Base-by-base conservation (phyloP, 306 rosid species). In the Ammopiptanthus mongolicus region DNA sequence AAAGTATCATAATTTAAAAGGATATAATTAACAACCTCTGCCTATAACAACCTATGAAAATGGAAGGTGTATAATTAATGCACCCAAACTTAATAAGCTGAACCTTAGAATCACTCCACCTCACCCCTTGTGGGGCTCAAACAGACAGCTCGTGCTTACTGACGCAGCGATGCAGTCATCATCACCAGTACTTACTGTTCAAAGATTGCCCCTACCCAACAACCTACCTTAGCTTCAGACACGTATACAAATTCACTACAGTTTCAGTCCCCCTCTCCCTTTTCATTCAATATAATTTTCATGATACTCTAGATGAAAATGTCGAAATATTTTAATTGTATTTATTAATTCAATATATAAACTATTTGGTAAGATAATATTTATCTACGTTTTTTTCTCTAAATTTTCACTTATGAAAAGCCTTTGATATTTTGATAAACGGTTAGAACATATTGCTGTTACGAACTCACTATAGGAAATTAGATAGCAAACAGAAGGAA, bases 101-200 rank as follows among this genome's bases (percentile, higher is more conserved):
- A 1, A 25, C 28, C 28, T 2, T 25, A 3, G 28, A n/a, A n/a
- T n/a, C n/a, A n/a, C n/a, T n/a, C n/a, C n/a, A 66, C 57, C 37
- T n/a, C 14, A 25, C 22, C 15, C 72, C 57, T 19, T 15, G 14
- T 51, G 75, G 34, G 36, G 50, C 34, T 18, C 63, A 0, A 19
- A 3, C 34, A 70, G 64, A 70, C 65, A 70, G 48, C 75, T 37
- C 65, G 75, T 70, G 75, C 75, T 50, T 19, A 7, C 44, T 7
- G 46, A 60, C 2, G 46, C 46, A 60, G 25, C 46, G 21, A 17
- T 36, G 64, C 53, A 9, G 47, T 41, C 12, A 2, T 41, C 0
- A 37, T 0, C 12, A n/a, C 39, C 17, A 15, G 1, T 3, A 3
- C 56, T 25, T 67, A 14, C 78, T 42, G 28, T 57, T 73, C 68